Evolutionary conservation across 2,329 filamentous ascomycete species (phyloP), one percentile per base, ranked within the genome.

Genomic region (Exophiala phaeomuriformis): DNA sequence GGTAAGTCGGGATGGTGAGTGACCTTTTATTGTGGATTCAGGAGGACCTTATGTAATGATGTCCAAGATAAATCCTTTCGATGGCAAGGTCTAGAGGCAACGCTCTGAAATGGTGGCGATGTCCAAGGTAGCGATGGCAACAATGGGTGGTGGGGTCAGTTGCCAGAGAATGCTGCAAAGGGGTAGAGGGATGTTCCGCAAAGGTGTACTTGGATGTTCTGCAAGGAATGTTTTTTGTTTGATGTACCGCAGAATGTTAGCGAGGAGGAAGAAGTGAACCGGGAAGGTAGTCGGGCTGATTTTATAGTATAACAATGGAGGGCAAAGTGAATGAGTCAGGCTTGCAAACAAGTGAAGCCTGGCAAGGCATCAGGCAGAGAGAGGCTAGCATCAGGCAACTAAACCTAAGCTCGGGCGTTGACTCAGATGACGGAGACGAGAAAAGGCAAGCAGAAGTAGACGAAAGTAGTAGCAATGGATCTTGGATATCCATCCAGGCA

Each of bases 331-430:
- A 54, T 40, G 51, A 49, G 36, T 46, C 51, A 49, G 51, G 42
- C 39, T 57, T 28, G 19, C 19, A 19, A 46, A 49, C 30, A 35
- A 31, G 30, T 51, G 47, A 53, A 57, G 55, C 50, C 49, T 57
- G 51, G 52, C 44, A 42, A 45, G 52, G 47, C 46, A 47, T 57
- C 51, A 57, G 55, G 55, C 55, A 57, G 55, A 54, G 45, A 49
- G 49, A 49, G 47, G 32, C 52, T 57, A 57, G 52, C 52, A 57
- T 52, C 49, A 57, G 55, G 55, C 55, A 57, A 57, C 55, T 53
- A 45, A 12, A 53, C 49, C 51, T 55, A 54, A 57, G 52, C 47
- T 41, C 46, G 50, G 45, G 35, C 41, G 27, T 44, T 59, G 57
- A 50, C 51, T 52, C 49, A 53, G 48, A 56, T 52, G 54, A 53